Evolutionary conservation across 2,329 filamentous ascomycete species (phyloP).

Genomic region (Epichloe brachyelytri): DNA sequence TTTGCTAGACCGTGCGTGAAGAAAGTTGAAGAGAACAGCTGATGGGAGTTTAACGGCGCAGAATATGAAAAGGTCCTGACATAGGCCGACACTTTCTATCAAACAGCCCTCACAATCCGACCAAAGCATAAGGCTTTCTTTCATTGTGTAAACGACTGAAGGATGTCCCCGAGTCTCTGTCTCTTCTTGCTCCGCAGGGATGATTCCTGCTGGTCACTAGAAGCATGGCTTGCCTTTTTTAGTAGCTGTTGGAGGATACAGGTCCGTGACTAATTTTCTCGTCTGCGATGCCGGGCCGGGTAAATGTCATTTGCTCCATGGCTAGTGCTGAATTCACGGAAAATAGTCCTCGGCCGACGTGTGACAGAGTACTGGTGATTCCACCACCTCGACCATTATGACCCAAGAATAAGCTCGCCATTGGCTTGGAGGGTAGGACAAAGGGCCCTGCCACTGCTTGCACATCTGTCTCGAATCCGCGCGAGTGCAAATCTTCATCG

Average conservation of each 20-base stretch:
- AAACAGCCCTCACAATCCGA: neutral
- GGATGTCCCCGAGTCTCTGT: conserved; percentile 21
- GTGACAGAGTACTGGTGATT: conserved; percentile 22
- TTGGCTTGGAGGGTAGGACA: conserved; percentile 25
- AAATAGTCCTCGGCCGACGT: conserved; percentile 23
- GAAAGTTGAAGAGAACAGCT: too few relatives aligned
- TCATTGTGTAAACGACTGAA: conserved; percentile 10
- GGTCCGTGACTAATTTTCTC: neutral
- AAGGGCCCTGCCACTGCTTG: conserved; percentile 24
- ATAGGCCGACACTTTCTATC: too few relatives aligned
- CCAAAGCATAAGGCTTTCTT: neutral
- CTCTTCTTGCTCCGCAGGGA: conserved; percentile 19
- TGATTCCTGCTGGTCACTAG: conserved; percentile 10
- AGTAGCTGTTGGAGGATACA: conserved; percentile 4
- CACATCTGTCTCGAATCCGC: conserved; percentile 8
- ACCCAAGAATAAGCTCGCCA: conserved; percentile 25
- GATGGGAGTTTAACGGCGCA: too few relatives aligned
- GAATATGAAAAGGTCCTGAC: too few relatives aligned
- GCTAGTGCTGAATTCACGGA: conserved; percentile 9
- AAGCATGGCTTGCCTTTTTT: conserved; percentile 7
- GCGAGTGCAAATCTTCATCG: conserved; percentile 20
- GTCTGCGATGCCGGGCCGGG: conserved; percentile 9
- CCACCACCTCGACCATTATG: conserved; percentile 22
- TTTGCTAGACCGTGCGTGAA: too few relatives aligned
- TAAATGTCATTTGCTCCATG: conserved; percentile 20